phyloP scores from a whole-genome alignment of 1,284 basidiomycete genomes.

The Pseudozyma pruni region DNA sequence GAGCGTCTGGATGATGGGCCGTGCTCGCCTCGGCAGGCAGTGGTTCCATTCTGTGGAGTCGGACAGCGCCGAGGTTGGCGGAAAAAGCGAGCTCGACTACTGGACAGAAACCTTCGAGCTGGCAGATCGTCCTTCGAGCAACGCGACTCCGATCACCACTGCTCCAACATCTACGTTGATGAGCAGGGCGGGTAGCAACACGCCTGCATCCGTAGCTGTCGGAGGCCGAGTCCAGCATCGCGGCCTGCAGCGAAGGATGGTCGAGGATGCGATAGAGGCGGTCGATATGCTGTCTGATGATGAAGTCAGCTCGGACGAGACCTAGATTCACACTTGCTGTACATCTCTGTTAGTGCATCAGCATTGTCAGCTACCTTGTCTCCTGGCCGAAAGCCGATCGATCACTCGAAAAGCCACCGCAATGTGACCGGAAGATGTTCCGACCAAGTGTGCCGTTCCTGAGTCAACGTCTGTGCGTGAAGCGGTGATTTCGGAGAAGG shows the following conservation, averaged over 20 bases:
- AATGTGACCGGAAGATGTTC: no score
- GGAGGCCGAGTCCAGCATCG: not conserved
- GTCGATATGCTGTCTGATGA: conserved; percentile 24
- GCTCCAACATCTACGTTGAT: conserved; percentile 14
- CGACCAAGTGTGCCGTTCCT: no score
- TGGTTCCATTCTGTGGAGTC: conserved; percentile 13
- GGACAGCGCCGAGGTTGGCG: not conserved
- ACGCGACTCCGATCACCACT: not conserved
- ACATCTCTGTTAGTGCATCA: no score
- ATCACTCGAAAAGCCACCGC: no score
- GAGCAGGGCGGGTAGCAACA: conserved; percentile 21
- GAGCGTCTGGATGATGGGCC: conserved; percentile 40
- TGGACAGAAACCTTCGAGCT: conserved; percentile 14
- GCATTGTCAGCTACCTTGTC: no score
- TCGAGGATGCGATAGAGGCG: conserved; percentile 18
- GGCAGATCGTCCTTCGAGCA: conserved; percentile 2
- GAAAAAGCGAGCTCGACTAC: conserved; percentile 9
- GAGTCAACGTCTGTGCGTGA: no score
- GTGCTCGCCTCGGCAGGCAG: conserved; percentile 8
- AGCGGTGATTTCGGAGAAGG: conserved; percentile 6
- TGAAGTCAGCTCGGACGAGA: conserved; percentile 3
- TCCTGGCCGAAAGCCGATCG: no score
- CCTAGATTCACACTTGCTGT: no score
- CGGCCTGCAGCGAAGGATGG: not conserved
- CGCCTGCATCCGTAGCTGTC: not conserved